Percentiles rank a stretch among this genome's conserved stretches.
phyloP scores from a whole-genome alignment of 148 eudicot species.

The Dianthus caryophyllus region DNA sequence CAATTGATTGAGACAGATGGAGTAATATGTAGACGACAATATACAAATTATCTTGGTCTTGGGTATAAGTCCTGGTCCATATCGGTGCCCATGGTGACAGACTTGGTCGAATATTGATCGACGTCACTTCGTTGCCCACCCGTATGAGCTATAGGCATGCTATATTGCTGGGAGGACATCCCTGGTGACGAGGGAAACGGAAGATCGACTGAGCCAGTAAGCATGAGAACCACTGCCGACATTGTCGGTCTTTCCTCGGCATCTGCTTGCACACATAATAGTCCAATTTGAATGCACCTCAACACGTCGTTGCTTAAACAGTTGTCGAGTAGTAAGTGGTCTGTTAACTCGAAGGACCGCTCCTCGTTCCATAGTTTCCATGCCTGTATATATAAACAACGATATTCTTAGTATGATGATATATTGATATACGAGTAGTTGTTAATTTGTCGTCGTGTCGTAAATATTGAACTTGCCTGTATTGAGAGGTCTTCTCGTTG shows the following conservation, averaged over 20 bases:
- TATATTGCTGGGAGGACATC: neutral
- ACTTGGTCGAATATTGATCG: neutral
- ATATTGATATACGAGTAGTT: neutral
- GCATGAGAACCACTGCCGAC: constrained; percentile 20
- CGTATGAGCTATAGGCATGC: neutral
- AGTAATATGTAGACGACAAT: too few relatives aligned
- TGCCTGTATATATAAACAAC: neutral
- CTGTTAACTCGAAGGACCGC: constrained; percentile 4
- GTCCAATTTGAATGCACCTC: constrained; percentile 35
- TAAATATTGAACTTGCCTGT: neutral
- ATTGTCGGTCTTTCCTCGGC: constrained; percentile 27
- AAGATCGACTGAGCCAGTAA: constrained; percentile 10
- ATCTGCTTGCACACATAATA: constrained; percentile 39
- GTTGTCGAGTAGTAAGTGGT: constrained; percentile 1
- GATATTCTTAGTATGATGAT: neutral
- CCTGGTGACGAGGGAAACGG: constrained; percentile 10
- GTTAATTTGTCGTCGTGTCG: neutral
- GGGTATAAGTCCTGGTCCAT: constrained; percentile 20
- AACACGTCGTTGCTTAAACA: constrained; percentile 18
- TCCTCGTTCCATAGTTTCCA: constrained; percentile 24
- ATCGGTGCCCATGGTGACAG: neutral
- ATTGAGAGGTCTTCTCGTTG: constrained; percentile 9
- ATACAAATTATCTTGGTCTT: neutral
- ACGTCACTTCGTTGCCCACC: neutral
- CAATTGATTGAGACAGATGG: too few relatives aligned